Conservation (phyloP, 2,329 filamentous ascomycete species). For the Colletotrichum eleusines region DNA sequence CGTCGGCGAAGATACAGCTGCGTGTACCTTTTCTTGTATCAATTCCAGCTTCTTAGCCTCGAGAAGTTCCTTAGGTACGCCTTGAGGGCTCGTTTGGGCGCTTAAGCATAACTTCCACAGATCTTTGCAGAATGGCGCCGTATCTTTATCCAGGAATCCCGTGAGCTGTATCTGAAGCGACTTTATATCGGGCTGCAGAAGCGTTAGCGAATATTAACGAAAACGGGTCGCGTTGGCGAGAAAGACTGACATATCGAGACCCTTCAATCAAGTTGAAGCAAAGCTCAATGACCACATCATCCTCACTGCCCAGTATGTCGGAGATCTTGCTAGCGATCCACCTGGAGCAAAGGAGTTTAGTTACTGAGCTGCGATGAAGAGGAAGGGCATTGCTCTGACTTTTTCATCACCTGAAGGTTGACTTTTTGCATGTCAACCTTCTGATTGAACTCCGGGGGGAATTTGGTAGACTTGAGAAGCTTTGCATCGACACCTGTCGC, state of each 20-base stretch:
- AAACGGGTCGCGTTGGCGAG: background rate
- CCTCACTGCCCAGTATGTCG: slow-evolving; percentile 89
- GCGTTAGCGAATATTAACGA: slow-evolving; percentile 41
- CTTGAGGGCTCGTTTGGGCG: slow-evolving; percentile 87
- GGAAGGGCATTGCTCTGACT: slow-evolving; percentile 62
- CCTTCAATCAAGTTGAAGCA: slow-evolving; percentile 79
- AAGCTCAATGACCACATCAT: slow-evolving; percentile 95
- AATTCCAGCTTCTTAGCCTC: slow-evolving; percentile 97
- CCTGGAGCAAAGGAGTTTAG: slow-evolving; percentile 60
- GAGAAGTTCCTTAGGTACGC: slow-evolving; percentile 92
- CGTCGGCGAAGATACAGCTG: background rate
- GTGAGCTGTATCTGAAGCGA: slow-evolving; percentile 93
- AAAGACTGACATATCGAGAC: slow-evolving; percentile 76
- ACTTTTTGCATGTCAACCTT: slow-evolving; percentile 99
- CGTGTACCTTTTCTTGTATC: slow-evolving; percentile 88
- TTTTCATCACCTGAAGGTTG: slow-evolving; percentile 98
- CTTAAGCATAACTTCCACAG: slow-evolving; percentile 93
- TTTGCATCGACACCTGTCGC: slow-evolving; percentile 89
- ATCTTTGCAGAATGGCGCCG: slow-evolving; percentile 89
- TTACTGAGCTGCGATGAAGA: slow-evolving; percentile 11
- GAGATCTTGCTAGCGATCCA: slow-evolving; percentile 94
- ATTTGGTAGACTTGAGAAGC: slow-evolving; percentile 90
- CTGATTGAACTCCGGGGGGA: slow-evolving; percentile 90
- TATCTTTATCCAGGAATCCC: slow-evolving; percentile 95
- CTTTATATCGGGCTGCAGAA: slow-evolving; percentile 89